phyloP scores from a whole-genome alignment of 352 stramenopile species.

The Phytophthora idaei region DNA sequence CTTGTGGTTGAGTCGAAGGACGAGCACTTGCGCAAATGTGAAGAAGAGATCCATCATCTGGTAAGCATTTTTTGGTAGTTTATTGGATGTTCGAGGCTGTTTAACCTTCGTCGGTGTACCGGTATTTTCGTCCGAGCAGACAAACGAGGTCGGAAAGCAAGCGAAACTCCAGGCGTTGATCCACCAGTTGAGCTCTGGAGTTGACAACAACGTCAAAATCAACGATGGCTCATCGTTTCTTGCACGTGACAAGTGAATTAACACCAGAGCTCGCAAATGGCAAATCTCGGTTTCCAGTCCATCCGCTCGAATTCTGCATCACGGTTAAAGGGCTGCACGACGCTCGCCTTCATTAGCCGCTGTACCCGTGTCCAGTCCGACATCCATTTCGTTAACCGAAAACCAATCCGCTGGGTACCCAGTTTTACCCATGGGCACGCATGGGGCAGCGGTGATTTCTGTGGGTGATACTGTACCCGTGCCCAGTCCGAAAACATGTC shows the following conservation, averaged over 20 bases:
- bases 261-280: no score
- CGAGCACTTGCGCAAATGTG: slow-evolving; percentile 62
- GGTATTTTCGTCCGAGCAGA: slow-evolving; percentile 37
- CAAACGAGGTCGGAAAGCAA: slow-evolving; percentile 80
- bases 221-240: slow-evolving; percentile 58
- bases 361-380: no score
- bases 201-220: slow-evolving; percentile 48
- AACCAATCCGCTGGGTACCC: no score
- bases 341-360: no score
- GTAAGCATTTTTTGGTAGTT: slow-evolving; percentile 33
- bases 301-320: no score
- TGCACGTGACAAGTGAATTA: slow-evolving; percentile 53
- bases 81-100: not conserved
- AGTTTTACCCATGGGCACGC: no score
- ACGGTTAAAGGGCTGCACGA: no score
- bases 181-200: slow-evolving; percentile 79
- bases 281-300: no score
- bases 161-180: slow-evolving; percentile 84
- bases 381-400: no score
- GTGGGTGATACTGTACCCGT: no score
- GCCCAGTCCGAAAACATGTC: no score
- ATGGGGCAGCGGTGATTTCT: no score
- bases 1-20: slow-evolving; percentile 66
- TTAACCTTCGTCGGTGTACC: not conserved
- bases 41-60: slow-evolving; percentile 74